phyloP scores from a whole-genome alignment of 768 basidiomycete genomes.

The Hydnomerulius pinastri region DNA sequence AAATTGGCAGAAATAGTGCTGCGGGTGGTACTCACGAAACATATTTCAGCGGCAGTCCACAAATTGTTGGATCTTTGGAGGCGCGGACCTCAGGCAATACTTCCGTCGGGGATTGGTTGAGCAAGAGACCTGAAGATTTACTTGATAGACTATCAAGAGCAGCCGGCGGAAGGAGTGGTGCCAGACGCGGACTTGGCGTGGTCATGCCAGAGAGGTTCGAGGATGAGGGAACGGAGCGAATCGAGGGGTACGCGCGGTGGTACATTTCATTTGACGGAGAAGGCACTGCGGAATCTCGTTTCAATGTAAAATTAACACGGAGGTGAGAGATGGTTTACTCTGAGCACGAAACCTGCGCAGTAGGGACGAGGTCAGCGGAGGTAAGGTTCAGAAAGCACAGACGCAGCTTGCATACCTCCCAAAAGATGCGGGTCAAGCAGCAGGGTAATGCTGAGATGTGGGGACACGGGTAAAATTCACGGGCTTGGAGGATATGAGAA shows the following conservation, averaged over 20 bases:
- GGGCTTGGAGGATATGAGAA: conserved; percentile 8
- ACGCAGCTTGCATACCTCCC: conserved; percentile 2
- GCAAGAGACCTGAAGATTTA: conserved; percentile 37
- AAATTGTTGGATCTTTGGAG: conserved; percentile 52
- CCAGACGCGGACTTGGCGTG: conserved; percentile 41
- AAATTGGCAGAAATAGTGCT: conserved; percentile 1
- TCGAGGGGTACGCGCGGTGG: conserved; percentile 58
- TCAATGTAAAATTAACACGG: conserved; percentile 14
- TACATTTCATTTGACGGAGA: conserved; percentile 55
- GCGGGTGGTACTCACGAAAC: conserved; percentile 58
- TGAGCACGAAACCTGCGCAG: conserved; percentile 5
- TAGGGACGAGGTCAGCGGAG: neutral
- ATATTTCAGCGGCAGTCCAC: conserved; percentile 77
- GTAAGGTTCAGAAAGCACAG: neutral
- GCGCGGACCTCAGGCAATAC: conserved; percentile 32
- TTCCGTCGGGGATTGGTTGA: conserved; percentile 36
- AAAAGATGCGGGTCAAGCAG: conserved; percentile 11
- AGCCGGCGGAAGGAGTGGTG: conserved; percentile 54
- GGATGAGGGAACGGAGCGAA: conserved; percentile 56
- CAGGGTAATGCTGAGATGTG: neutral
- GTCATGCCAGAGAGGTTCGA: conserved; percentile 21
- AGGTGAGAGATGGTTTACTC: conserved; percentile 22
- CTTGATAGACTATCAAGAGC: conserved; percentile 43
- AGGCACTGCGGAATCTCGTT: conserved; percentile 24
- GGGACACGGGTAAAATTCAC: conserved; percentile 6